Conservation (phyloP, 2,329 filamentous ascomycete genomes). For the Diplodia mutila region DNA sequence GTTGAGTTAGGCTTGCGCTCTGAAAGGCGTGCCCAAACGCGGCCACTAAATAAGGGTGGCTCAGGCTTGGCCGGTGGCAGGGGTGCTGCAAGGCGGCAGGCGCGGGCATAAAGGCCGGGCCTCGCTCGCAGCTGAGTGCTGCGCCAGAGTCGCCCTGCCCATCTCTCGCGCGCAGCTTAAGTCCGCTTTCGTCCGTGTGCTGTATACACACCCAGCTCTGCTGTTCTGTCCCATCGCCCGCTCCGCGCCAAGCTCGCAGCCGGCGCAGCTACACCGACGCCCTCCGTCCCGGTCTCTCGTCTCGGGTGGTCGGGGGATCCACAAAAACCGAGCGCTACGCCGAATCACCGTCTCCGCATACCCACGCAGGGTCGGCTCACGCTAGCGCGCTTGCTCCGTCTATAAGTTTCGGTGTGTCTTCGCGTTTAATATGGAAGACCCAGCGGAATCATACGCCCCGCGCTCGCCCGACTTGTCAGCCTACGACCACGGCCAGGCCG, state of each 20-base stretch:
- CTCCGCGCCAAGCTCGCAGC: slow-evolving; percentile 11
- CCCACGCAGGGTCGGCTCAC: slow-evolving; percentile 15
- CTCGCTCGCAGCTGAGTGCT: slow-evolving; percentile 19
- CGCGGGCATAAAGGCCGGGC: slow-evolving; percentile 19
- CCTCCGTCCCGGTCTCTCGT: slow-evolving; percentile 18
- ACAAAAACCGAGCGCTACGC: neutral
- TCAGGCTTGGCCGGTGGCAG: slow-evolving; percentile 12
- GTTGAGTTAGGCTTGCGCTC: slow-evolving; percentile 1
- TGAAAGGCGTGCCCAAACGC: neutral
- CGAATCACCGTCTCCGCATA: slow-evolving; percentile 22
- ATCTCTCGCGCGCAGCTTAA: slow-evolving; percentile 13
- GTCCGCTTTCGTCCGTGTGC: neutral
- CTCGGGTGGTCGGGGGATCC: slow-evolving; percentile 20
- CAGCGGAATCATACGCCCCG: slow-evolving; percentile 26
- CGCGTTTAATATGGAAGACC: slow-evolving; percentile 15
- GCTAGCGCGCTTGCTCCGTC: slow-evolving; percentile 22
- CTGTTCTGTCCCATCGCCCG: neutral
- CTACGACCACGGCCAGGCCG: slow-evolving; percentile 47
- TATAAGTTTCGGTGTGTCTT: slow-evolving; percentile 20
- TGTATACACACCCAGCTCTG: slow-evolving; percentile 1
- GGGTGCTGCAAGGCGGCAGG: slow-evolving; percentile 19
- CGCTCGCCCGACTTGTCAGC: slow-evolving; percentile 49
- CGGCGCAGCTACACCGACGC: slow-evolving; percentile 21
- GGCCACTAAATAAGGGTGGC: neutral
- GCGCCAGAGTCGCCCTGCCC: slow-evolving; percentile 12